Conservation (phyloP, 805 yeast species). For the Saccharomycopsis guyanensis region DNA sequence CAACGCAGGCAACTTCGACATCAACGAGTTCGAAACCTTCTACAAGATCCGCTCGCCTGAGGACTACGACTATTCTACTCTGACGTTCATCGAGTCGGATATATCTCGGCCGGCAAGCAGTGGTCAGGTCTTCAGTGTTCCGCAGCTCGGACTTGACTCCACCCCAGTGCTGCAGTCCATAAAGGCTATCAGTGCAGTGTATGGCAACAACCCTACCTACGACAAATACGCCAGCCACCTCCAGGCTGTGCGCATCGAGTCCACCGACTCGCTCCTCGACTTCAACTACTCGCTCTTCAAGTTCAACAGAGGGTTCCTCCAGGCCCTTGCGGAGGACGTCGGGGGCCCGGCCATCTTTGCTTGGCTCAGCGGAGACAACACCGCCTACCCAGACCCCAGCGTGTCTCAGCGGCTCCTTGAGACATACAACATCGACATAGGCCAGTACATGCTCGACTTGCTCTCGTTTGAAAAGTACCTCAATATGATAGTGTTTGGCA, state of each 20-base stretch:
- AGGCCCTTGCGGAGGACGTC: not conserved
- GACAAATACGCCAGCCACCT: not conserved
- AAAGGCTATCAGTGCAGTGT: not conserved
- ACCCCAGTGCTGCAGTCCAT: not conserved
- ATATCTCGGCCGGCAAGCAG: not conserved
- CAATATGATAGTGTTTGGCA: not conserved
- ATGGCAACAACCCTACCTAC: not conserved
- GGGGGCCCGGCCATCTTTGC: not conserved
- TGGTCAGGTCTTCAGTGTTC: not conserved
- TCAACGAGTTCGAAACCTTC: conserved; percentile 6
- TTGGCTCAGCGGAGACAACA: not conserved
- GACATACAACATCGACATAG: not conserved
- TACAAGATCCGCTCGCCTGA: conserved; percentile 10
- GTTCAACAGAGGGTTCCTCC: not conserved
- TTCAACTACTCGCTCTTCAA: not conserved
- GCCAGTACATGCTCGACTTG: not conserved
- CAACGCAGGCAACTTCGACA: conserved; percentile 2
- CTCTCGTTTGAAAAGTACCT: not conserved
- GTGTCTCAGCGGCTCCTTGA: not conserved
- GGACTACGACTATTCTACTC: conserved; percentile 13
- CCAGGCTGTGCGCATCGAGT: not conserved
- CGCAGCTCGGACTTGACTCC: not conserved
- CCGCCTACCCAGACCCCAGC: not conserved
- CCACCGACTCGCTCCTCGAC: not conserved
- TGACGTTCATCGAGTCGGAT: not conserved